phyloP scores from a whole-genome alignment of 441 rosid species.

The Sinapis alba region DNA sequence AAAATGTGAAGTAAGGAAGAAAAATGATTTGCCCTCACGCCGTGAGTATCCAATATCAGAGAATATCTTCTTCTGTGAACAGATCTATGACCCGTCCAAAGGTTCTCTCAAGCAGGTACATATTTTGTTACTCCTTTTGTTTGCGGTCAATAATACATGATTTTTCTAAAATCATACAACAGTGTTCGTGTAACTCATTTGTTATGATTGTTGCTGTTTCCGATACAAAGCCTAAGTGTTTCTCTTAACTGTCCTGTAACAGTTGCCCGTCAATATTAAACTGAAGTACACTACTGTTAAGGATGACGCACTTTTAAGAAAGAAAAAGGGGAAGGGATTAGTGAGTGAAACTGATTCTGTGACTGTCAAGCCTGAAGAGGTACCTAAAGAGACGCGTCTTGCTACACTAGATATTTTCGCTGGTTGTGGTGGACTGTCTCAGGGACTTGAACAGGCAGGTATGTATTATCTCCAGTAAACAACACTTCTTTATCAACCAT shows the following conservation, averaged over 20 bases:
- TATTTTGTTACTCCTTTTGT: not conserved
- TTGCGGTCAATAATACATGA: not conserved
- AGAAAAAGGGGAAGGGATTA: constrained; percentile 79
- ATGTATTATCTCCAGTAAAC: constrained; percentile 22
- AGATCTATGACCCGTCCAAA: constrained; percentile 63
- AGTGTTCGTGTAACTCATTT: not conserved
- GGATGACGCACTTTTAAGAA: constrained; percentile 60
- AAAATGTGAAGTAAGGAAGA: constrained; percentile 82
- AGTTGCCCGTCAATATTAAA: constrained; percentile 70
- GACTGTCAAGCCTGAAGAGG: constrained; percentile 45
- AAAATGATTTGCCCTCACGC: constrained; percentile 53
- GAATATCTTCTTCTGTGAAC: constrained; percentile 78
- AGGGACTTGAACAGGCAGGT: constrained; percentile 79
- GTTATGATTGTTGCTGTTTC: constrained; percentile 6
- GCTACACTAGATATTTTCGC: constrained; percentile 91
- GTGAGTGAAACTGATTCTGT: constrained; percentile 56
- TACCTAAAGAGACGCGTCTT: constrained; percentile 43
- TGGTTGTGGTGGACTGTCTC: constrained; percentile 96
- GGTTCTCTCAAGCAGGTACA: constrained; percentile 81
- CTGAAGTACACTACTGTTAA: constrained; percentile 54
- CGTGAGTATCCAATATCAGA: constrained; percentile 54
- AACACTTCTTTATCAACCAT: constrained; percentile 13
- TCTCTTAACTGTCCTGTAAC: constrained; percentile 31
- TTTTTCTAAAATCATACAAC: not conserved
- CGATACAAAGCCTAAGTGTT: constrained; percentile 16